phyloP scores from a whole-genome alignment of 106 monocot species.

The Triglochin maritima region DNA sequence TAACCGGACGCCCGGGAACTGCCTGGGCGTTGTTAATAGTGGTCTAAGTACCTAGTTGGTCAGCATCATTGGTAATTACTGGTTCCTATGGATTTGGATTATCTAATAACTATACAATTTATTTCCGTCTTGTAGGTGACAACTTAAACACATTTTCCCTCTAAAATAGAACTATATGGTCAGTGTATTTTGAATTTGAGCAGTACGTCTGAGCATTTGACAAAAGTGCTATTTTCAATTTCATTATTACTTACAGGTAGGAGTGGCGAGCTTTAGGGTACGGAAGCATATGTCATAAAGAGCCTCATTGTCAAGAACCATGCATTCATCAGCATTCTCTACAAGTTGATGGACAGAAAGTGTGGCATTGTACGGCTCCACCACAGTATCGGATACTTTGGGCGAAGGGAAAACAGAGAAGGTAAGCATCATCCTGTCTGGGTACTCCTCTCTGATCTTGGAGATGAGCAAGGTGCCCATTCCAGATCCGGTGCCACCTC shows the following conservation, averaged over 20 bases:
- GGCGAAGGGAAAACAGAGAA: slow-evolving; percentile 67
- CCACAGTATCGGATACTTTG: slow-evolving; percentile 54
- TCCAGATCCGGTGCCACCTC: slow-evolving; percentile 59
- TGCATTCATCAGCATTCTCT: slow-evolving; percentile 71
- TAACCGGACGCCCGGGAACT: no score
- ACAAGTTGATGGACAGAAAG: slow-evolving; percentile 75
- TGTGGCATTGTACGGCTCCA: slow-evolving; percentile 74
- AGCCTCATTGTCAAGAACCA: slow-evolving; percentile 69
- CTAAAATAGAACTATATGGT: no score
- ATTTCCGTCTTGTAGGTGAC: no score
- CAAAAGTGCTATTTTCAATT: no score
- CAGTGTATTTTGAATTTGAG: no score
- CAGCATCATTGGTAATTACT: no score
- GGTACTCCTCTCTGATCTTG: slow-evolving; percentile 61
- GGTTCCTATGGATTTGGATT: no score
- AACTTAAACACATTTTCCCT: no score
- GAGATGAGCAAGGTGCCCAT: slow-evolving; percentile 70
- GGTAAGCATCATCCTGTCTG: slow-evolving; percentile 67
- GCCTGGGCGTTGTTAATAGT: no score
- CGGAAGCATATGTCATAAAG: slow-evolving; percentile 74
- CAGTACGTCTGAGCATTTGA: no score
- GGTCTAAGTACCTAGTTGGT: no score
- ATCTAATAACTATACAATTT: no score
- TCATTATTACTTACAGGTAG: slow-evolving; percentile 37
- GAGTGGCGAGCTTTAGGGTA: slow-evolving; percentile 60